These are phyloP conservation scores for Mycosphaerella sp. DNA, from an alignment of 2,329 filamentous ascomycete genomes.

Conservation along the genomic window DNA sequence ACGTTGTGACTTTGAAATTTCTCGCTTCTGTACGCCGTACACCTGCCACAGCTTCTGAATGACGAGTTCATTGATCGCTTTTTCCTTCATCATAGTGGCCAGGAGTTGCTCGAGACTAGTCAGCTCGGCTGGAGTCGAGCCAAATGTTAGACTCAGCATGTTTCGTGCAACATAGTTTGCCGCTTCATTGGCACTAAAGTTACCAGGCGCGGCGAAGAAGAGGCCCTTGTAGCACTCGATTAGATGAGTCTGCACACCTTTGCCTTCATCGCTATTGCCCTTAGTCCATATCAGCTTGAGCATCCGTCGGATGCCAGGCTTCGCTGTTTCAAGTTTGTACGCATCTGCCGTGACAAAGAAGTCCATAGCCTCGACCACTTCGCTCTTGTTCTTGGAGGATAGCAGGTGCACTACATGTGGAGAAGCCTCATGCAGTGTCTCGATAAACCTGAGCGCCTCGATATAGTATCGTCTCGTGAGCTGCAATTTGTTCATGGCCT, in stretches of 20 bases:
- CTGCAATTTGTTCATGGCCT: constrained; percentile 80
- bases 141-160: constrained; percentile 98
- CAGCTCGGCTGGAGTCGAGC: constrained; percentile 86
- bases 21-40: constrained; percentile 86
- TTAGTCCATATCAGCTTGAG: constrained; percentile 98
- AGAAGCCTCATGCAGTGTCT: constrained; percentile 79
- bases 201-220: constrained; percentile 91
- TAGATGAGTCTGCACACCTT: constrained; percentile 91
- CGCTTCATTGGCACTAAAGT: constrained; percentile 79
- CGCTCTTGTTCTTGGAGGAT: constrained; percentile 93
- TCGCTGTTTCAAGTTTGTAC: constrained; percentile 91
- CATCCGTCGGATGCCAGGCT: constrained; percentile 90
- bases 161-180: constrained; percentile 95
- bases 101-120: constrained; percentile 93
- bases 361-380: constrained; percentile 98
- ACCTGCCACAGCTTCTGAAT: constrained; percentile 95
- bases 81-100: constrained; percentile 95
- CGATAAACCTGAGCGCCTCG: constrained; percentile 91
- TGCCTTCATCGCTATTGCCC: constrained; percentile 97
- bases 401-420: constrained; percentile 77
- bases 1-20: constrained; percentile 86
- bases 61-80: constrained; percentile 77
- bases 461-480: constrained; percentile 84
- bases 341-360: constrained; percentile 94
- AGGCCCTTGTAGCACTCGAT: constrained; percentile 95